Evolutionary conservation across 2,329 filamentous ascomycete species (phyloP), one percentile per base, ranked within the genome.

Genomic region (Colletotrichum euphorbiae): DNA sequence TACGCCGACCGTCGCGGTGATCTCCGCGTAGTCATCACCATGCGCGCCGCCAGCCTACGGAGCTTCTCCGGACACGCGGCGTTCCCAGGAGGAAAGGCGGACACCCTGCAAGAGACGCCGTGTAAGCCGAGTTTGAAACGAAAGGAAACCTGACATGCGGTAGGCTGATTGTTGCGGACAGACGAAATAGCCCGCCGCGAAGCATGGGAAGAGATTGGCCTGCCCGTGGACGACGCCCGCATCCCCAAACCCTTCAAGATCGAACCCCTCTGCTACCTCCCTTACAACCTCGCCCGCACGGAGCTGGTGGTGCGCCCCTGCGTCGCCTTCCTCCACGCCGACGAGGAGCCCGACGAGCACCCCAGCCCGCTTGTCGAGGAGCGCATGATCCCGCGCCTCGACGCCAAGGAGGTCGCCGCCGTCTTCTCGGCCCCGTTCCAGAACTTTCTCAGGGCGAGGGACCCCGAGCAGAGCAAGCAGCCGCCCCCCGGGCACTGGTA

Each of bases 391-490:
- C 94, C 95, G 0, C 87, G 89, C 43, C 85, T 98, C 11, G 93
- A 98, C 79, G 92, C 94, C 1, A 91, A 92, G 72, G 95, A 98
- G 80, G 95, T 98, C 2, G 94, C 94, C 2, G 94, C 94, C 50
- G 93, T 98, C 38, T 98, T 98, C 80, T 95, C 93, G 5, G 94
- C 92, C 5, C 92, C 93, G 0, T 93, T 98, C 73, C 89, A 91
- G 77, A 92, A 94, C 77, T 98, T 98, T 77, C 81, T 98, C 60
- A 83, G 82, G 52, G 77, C 82, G 36, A 78, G 80, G 57, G 91
- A 93, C 77, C 84, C 92, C 70, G 78, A 71, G 69, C 77, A 73
- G 63, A 71, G 21, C 74, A 78, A 15, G 78, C 77, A 55, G 71
- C 80, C 80, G 70, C 87, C 78, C 62, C 82, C 78, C 40, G 88